A percentile compares a stretch with the other conserved stretches of the same genome.
Conservation (phyloP, 768 basidiomycete genomes). For the Russula lepida region DNA sequence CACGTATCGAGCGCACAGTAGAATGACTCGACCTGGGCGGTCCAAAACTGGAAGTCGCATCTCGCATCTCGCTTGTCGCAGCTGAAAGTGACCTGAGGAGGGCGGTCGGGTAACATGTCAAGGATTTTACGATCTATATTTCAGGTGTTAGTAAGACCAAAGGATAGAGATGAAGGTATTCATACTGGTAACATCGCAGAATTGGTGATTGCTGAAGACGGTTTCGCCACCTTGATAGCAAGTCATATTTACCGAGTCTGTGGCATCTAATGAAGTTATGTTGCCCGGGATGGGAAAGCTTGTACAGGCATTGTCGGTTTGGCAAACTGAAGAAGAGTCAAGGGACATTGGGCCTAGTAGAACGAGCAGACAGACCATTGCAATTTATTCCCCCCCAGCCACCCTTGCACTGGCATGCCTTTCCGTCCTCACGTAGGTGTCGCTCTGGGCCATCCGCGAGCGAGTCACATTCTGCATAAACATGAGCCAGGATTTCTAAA, state of each 20-base stretch:
- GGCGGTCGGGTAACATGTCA: conserved; percentile 83
- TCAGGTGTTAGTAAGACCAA: background rate
- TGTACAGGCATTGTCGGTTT: conserved; percentile 69
- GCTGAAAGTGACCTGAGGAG: conserved; percentile 94
- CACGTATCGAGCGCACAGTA: conserved; percentile 85
- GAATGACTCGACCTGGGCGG: conserved; percentile 88
- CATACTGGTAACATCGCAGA: conserved; percentile 97
- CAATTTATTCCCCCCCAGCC: conserved; percentile 97
- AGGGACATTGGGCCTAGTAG: background rate
- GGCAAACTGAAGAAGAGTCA: conserved; percentile 56
- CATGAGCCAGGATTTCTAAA: background rate
- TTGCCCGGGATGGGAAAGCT: conserved; percentile 61
- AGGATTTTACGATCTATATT: conserved; percentile 83
- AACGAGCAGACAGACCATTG: conserved; percentile 56
- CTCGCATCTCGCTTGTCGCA: conserved; percentile 57
- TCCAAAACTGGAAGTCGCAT: conserved; percentile 99
- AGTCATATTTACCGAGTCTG: conserved; percentile 59
- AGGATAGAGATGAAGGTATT: conserved; percentile 11
- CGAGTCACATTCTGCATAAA: conserved; percentile 76
- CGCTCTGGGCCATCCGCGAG: conserved; percentile 85
- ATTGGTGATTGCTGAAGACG: conserved; percentile 92
- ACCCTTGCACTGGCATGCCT: conserved; percentile 81
- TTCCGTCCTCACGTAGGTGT: conserved; percentile 64
- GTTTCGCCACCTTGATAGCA: conserved; percentile 92
- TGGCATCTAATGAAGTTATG: conserved; percentile 34